Base-by-base conservation (phyloP, 2,329 filamentous ascomycete species). In the Xylariales sp. region DNA sequence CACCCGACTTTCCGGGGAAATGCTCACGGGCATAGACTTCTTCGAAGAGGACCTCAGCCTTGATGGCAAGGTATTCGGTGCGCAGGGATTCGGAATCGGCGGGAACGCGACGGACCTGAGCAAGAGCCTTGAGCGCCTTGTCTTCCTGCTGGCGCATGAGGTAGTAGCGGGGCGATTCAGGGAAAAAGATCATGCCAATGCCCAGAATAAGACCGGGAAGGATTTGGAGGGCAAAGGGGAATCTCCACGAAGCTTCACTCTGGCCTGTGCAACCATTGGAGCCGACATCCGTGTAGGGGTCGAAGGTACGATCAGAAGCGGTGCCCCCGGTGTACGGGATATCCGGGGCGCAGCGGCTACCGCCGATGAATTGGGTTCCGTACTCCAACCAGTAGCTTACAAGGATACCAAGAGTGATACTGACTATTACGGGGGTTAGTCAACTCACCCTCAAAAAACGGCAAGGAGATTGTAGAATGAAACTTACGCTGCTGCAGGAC, bases 171-270 rank as follows among this genome's bases (percentile, higher is more conserved):
- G n/a, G n/a, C n/a, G n/a, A n/a, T n/a, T n/a, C n/a, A n/a, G n/a
- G n/a, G n/a, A n/a, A n/a, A n/a, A n/a, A n/a, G n/a, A n/a, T n/a
- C n/a, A n/a, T n/a, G n/a, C n/a, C n/a, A n/a, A n/a, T 27, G 4
- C 42, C 42, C 11, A 45, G 33, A 13, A 45, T 63, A 11, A 80
- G 45, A 3, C 76, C 70, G 55, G 76, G 81, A 0, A 66, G 48
- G 40, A 81, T 78, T 46, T 75, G 71, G n/a, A 74, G 44, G 2
- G 61, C 67, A 33, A 74, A 63, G 0, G 71, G 71, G 11, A 74
- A 61, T 11, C 70, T 59, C 56, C 71, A 75, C 4, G 68, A 49
- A 2, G 55, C 56, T 11, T 61, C 44, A 11, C 63, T 67, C 41
- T 72, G 69, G n/a, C n/a, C n/a, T n/a, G n/a, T n/a, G n/a, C n/a